Evolutionary conservation across 2,329 filamentous ascomycete species (phyloP).

Genomic region (Cladosporium sp.): DNA sequence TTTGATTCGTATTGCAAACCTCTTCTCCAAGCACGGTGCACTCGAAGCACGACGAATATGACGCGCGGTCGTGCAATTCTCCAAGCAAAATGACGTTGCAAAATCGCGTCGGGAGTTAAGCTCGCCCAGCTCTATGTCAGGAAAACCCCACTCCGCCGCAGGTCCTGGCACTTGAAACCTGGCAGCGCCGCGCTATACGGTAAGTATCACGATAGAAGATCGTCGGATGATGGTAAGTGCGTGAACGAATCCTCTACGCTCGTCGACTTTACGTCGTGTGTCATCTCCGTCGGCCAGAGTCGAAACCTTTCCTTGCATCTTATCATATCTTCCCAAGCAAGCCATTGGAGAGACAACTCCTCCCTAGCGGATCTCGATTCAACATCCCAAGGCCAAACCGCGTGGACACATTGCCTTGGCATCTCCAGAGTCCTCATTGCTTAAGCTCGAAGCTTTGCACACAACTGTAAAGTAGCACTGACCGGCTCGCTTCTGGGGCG

Average conservation of each 20-base stretch:
- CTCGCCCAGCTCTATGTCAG: not conserved
- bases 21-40: too few relatives aligned
- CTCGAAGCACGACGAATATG: not conserved
- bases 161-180: not conserved
- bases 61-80: conserved; percentile 5
- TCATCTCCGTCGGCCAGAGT: not conserved
- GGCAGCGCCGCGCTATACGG: too few relatives aligned
- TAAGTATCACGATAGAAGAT: too few relatives aligned
- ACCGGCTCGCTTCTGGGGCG: not conserved
- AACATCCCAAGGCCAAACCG: not conserved
- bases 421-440: conserved; percentile 3
- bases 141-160: conserved; percentile 7
- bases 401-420: not conserved
- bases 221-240: too few relatives aligned
- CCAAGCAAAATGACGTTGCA: conserved; percentile 11
- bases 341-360: not conserved
- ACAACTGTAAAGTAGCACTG: not conserved
- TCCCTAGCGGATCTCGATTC: not conserved
- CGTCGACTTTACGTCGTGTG: not conserved
- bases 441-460: conserved; percentile 7
- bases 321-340: not conserved
- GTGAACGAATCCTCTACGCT: too few relatives aligned
- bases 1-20: too few relatives aligned
- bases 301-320: not conserved
- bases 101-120: conserved; percentile 2